Conservation (phyloP, 225 moss, liverwort and hornwort genomes). For the Ulota crispa region DNA sequence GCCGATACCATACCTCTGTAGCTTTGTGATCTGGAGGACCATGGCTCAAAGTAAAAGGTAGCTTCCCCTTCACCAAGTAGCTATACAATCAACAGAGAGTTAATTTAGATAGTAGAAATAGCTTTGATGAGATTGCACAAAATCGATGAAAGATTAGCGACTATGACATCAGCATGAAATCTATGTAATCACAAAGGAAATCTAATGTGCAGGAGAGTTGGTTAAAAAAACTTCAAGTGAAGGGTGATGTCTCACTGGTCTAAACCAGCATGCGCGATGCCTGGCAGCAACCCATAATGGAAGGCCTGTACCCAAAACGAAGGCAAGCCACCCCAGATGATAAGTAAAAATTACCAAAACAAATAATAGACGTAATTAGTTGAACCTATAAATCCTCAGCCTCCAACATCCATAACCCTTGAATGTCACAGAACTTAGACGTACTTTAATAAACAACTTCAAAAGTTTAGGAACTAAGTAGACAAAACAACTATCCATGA, state of each 20-base stretch:
- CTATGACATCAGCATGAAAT: not conserved
- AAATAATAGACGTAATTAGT: not conserved
- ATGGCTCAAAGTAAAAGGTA: constrained; percentile 69
- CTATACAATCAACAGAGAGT: constrained; percentile 36
- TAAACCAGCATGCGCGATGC: constrained; percentile 64
- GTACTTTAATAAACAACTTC: not conserved
- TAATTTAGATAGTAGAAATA: not conserved
- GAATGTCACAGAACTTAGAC: not conserved
- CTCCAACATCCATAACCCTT: not conserved
- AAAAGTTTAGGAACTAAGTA: not conserved
- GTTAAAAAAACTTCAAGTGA: not conserved
- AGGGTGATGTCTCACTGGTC: constrained; percentile 58
- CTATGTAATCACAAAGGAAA: not conserved
- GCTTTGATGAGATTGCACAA: not conserved
- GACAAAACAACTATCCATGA: too few species aligned
- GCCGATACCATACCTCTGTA: constrained; percentile 54
- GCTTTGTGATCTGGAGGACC: constrained; percentile 72
- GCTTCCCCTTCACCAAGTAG: constrained; percentile 65
- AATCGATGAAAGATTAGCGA: not conserved
- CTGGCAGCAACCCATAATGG: constrained; percentile 67
- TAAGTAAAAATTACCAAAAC: not conserved
- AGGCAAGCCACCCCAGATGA: constrained; percentile 6
- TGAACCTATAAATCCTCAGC: not conserved
- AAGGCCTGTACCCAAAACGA: constrained; percentile 55
- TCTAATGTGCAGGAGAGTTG: not conserved